A percentile compares a stretch with the other conserved stretches of the same genome.
Evolutionary conservation across 345 rosid species (phyloP).

Genomic region (Linum lewisii): DNA sequence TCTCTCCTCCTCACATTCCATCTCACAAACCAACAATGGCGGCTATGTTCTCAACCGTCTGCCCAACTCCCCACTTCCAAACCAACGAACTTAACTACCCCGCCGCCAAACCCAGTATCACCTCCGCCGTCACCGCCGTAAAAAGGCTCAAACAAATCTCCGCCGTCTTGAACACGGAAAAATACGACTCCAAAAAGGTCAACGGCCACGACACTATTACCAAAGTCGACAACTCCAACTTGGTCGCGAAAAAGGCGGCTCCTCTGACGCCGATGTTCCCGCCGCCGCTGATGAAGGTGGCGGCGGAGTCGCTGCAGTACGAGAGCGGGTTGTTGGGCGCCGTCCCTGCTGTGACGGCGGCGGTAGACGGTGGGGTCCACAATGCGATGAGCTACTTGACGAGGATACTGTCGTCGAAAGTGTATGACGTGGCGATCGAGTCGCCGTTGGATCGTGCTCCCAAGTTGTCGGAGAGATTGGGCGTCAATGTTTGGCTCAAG

Average conservation of each 20-base stretch:
- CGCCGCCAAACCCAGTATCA: no score
- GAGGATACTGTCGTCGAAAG: conserved; percentile 61
- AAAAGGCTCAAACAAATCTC: no score
- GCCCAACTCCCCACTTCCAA: no score
- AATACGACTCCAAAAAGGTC: no score
- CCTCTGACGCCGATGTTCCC: background rate
- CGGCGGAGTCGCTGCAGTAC: conserved; percentile 57
- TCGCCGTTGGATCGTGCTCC: conserved; percentile 62
- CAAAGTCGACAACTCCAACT: background rate
- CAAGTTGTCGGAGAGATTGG: conserved; percentile 59
- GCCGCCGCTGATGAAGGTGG: conserved; percentile 19
- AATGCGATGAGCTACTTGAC: conserved; percentile 71
- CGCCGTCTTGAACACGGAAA: no score
- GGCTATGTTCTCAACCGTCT: no score
- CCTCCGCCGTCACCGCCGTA: no score
- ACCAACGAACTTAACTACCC: no score
- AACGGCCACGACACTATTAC: no score
- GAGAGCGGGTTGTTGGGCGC: conserved; percentile 77
- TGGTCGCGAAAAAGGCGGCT: background rate
- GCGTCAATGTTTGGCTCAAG: conserved; percentile 61
- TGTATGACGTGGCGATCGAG: conserved; percentile 76
- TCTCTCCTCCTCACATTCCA: no score
- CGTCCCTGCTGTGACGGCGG: conserved; percentile 35
- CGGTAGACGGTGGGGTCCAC: conserved; percentile 15
- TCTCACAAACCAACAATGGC: no score